Base-by-base conservation (phyloP, 179 eudicot species). In the Beta corolliflora region DNA sequence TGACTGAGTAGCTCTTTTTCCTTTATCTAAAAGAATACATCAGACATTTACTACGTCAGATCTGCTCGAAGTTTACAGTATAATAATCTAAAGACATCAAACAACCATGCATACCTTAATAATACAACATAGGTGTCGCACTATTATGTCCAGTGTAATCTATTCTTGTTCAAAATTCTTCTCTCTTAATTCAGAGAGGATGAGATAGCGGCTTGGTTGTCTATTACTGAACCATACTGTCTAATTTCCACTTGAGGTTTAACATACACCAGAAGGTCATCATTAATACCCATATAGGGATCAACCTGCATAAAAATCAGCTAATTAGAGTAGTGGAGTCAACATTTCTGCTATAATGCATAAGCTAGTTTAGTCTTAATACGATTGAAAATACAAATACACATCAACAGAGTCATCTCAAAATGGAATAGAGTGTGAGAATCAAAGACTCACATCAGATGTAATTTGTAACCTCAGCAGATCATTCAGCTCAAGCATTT, bases 211-310 rank as follows among this genome's bases (percentile, higher is more conserved):
- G 82, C 85, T 78, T 89, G 88, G 86, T 91, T 91, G 79, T 93
- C 98, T 18, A 58, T 54, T 14, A 86, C 85, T 84, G 92, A 88
- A 75, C 93, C 88, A 84, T 86, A 93, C 73, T 84, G 88, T 54
- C 81, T 82, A 52, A 86, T 54, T 79, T 91, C 91, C 41, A 80
- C 85, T 61, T 85, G 89, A 77, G 94, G 88, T 88, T 90, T 94
- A 79, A 85, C 84, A 77, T 82, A 89, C 21, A 93, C 89, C 86
- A 91, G 97, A 85, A 89, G 88, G 88, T 92, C 94, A 75, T 90
- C 94, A 77, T 88, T 88, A 74, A 93, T 91, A 71, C 91, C 92
- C 73, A 94, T 76, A 79, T 85, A 89, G 0, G 94, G 91, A 86
- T 94, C 98, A 63, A 84, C 88, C 98, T 94, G 89, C 71, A 82